phyloP scores from a whole-genome alignment of 1,139 yeast species.

The Geotrichum phurueaensis region DNA sequence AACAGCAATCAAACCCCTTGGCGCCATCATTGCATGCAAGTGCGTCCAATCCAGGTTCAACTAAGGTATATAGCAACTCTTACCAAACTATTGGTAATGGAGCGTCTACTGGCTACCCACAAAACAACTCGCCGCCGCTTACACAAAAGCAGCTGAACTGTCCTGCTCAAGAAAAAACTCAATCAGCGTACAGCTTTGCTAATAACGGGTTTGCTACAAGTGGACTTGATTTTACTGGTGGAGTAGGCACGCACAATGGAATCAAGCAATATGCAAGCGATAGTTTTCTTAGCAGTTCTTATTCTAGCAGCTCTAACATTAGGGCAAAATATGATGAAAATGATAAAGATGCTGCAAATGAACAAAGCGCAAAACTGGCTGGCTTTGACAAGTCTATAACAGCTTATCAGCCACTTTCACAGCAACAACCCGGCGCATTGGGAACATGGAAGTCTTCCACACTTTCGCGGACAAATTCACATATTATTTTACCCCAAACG shows the following conservation, averaged over 20 bases:
- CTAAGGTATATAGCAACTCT: background rate
- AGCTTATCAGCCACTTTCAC: background rate
- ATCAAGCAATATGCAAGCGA: background rate
- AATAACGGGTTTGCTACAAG: background rate
- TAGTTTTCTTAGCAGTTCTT: background rate
- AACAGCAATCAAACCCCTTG: background rate
- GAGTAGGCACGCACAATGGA: background rate
- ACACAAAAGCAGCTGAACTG: background rate
- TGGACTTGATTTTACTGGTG: background rate
- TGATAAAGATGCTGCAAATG: background rate
- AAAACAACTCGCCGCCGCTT: background rate
- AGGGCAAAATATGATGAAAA: background rate
- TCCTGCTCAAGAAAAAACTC: background rate
- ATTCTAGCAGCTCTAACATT: no score
- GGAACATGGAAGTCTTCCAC: background rate
- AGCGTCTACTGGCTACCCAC: background rate
- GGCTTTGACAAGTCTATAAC: background rate
- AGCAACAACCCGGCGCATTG: background rate
- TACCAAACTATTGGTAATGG: background rate
- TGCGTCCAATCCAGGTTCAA: background rate
- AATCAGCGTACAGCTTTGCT: background rate
- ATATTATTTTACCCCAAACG: background rate
- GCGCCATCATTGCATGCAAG: background rate
- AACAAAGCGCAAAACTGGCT: background rate
- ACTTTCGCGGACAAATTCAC: background rate